These are phyloP conservation scores for Ganoderma sp. DNA, from an alignment of 1,284 basidiomycete genomes.

Conservation along the genomic window DNA sequence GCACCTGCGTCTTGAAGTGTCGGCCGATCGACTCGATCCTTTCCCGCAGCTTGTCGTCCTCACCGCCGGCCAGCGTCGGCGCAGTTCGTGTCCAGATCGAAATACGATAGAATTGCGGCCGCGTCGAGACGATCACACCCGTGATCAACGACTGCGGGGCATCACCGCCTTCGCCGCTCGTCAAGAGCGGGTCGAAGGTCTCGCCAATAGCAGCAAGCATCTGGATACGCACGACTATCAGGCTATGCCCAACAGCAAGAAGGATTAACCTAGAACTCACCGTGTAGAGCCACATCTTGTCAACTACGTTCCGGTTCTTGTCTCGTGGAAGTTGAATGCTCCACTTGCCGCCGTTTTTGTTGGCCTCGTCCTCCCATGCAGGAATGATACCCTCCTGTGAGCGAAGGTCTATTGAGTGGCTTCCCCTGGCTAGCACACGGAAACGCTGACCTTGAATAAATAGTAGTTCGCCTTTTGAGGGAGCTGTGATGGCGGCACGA, in stretches of 20 bases:
- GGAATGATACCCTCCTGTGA: conserved; percentile 90
- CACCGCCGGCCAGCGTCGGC: conserved; percentile 50
- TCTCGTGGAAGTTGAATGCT: conserved; percentile 96
- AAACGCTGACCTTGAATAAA: conserved; percentile 82
- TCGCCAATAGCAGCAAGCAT: conserved; percentile 98
- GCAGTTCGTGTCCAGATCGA: conserved; percentile 96
- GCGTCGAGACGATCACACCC: conserved; percentile 93
- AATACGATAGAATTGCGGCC: conserved; percentile 95
- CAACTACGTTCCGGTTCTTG: conserved; percentile 85
- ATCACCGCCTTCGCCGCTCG: conserved; percentile 54
- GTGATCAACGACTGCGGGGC: conserved; percentile 80
- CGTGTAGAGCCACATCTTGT: conserved; percentile 98
- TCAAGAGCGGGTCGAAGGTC: conserved; percentile 87
- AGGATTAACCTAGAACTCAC: conserved; percentile 47
- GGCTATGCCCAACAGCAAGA: background rate
- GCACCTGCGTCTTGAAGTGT: conserved; percentile 91
- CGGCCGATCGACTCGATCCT: conserved; percentile 70
- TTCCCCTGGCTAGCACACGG: conserved; percentile 18
- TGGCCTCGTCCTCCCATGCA: conserved; percentile 96
- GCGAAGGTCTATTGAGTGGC: conserved; percentile 6
- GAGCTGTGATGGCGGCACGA: conserved; percentile 93
- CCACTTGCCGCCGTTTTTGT: conserved; percentile 98
- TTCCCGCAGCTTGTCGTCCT: conserved; percentile 53
- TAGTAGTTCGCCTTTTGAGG: conserved; percentile 99
- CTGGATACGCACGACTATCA: conserved; percentile 47